Evolutionary conservation across 2,329 filamentous ascomycete species (phyloP).

Genomic region (Diaporthe australafricana): DNA sequence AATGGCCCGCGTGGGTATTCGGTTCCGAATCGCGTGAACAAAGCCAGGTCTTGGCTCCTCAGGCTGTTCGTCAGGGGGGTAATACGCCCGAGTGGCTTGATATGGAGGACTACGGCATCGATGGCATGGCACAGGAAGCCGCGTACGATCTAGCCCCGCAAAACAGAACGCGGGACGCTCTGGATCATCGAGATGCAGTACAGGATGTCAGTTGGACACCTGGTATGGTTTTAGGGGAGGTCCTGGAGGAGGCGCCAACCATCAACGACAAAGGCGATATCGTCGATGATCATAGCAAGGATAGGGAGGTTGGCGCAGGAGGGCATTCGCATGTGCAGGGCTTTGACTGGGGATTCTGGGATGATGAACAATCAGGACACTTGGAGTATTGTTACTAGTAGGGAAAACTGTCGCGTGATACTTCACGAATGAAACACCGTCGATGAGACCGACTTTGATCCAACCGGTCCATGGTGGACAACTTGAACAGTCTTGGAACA

Average conservation of each 20-base stretch:
- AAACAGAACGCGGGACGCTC: neutral
- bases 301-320: neutral
- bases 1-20: too few species aligned
- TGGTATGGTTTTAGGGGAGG: neutral
- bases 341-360: neutral
- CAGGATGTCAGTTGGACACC: fast-evolving
- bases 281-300: neutral
- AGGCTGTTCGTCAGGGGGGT: neutral
- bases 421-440: neutral
- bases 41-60: neutral
- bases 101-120: neutral
- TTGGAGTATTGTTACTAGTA: neutral
- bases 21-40: neutral
- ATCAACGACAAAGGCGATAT: neutral
- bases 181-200: neutral
- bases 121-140: neutral
- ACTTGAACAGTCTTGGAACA: too few species aligned
- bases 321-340: neutral
- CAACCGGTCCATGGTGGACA: too few species aligned
- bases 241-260: too few species aligned
- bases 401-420: too few species aligned
- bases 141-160: neutral
- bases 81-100: neutral
- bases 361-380: neutral
- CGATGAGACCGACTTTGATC: neutral